Evolutionary conservation across 2,329 filamentous ascomycete species (phyloP).

Genomic region (Leptosphaerulina australis): DNA sequence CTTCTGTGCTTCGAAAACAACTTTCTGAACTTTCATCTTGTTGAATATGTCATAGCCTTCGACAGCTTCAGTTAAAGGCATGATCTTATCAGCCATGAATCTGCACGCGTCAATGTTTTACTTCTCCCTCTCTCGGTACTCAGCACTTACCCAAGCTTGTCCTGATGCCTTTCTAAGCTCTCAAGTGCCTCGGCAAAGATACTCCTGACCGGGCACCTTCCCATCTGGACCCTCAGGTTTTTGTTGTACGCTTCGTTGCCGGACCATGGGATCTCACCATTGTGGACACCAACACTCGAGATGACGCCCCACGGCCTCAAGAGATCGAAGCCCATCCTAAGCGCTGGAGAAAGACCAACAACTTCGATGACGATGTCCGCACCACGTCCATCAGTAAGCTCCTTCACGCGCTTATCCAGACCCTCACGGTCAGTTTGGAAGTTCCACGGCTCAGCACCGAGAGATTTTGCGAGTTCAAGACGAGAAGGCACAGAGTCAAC

Average conservation of each 20-base stretch:
- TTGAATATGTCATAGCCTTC: conserved; percentile 61
- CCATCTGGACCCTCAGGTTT: conserved; percentile 58
- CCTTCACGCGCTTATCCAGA: conserved; percentile 71
- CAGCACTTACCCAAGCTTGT: conserved; percentile 53
- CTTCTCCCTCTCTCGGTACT: neutral
- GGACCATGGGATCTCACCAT: conserved; percentile 56
- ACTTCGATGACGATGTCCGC: conserved; percentile 78
- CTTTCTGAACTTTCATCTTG: conserved; percentile 60
- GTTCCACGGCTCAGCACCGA: conserved; percentile 85
- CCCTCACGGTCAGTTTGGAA: conserved; percentile 70
- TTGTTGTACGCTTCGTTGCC: conserved; percentile 58
- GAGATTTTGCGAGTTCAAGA: conserved; percentile 70
- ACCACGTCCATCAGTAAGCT: conserved; percentile 77
- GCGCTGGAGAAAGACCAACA: conserved; percentile 56
- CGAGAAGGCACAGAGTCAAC: conserved; percentile 79
- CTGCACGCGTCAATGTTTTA: conserved; percentile 28
- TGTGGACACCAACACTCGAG: conserved; percentile 57
- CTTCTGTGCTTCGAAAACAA: conserved; percentile 56
- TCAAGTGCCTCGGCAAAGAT: conserved; percentile 57
- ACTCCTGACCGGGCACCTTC: conserved; percentile 57
- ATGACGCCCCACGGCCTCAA: conserved; percentile 58
- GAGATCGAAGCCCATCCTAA: conserved; percentile 56
- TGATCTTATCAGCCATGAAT: conserved; percentile 61
- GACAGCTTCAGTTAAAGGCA: conserved; percentile 57
- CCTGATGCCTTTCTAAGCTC: conserved; percentile 55